Conservation (phyloP, 23 red algal genomes). For the Agarophyton chilense region DNA sequence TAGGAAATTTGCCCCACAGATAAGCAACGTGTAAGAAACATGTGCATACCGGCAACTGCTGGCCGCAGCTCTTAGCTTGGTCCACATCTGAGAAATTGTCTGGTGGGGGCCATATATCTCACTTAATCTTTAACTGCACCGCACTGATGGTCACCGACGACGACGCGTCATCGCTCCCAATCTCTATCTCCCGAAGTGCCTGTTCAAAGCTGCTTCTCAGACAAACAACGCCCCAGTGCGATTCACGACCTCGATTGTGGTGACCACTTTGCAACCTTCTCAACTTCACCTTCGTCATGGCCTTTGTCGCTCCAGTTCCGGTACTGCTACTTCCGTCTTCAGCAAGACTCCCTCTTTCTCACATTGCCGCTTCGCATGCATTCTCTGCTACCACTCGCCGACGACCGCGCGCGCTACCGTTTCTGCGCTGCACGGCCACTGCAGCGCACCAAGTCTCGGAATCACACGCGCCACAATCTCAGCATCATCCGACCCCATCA, state of each 20-base stretch:
- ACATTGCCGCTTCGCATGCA: background rate
- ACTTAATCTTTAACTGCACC: background rate
- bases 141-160: background rate
- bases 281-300: background rate
- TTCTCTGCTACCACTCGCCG: background rate
- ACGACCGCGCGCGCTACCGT: background rate
- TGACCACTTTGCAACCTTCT: background rate
- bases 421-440: background rate
- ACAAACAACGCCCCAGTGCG: too few species aligned
- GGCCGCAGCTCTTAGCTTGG: background rate
- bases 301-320: background rate
- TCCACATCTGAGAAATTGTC: background rate
- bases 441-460: background rate
- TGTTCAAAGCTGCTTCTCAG: too few species aligned
- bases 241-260: too few species aligned
- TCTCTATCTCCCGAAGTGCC: background rate
- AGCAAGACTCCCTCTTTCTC: background rate
- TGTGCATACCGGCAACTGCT: background rate
- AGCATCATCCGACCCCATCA: background rate
- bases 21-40: background rate
- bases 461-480: background rate
- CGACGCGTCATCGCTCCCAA: background rate
- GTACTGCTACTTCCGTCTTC: background rate
- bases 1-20: background rate
- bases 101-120: conserved; percentile 20